A percentile compares a stretch with the other conserved stretches of the same genome.
Evolutionary conservation across 805 yeast species (phyloP).

Genomic region (Yamadazyma phyllophila): DNA sequence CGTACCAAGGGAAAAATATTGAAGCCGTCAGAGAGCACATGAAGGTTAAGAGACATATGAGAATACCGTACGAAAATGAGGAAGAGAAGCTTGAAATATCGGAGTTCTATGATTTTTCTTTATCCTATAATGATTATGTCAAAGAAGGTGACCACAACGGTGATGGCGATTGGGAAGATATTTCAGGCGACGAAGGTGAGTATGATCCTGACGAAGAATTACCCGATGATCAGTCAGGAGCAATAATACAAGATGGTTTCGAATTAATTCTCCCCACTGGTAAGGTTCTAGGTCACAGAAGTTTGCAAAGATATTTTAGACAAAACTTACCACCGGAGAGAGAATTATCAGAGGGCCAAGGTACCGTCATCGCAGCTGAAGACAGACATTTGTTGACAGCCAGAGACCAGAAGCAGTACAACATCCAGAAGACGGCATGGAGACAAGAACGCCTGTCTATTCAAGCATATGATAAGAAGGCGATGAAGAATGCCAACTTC

Average conservation of each 20-base stretch:
- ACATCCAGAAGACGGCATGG: conserved; percentile 58
- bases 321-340: conserved; percentile 45
- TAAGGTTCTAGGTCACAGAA: conserved; percentile 42
- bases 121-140: conserved; percentile 47
- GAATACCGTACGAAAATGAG: conserved; percentile 80
- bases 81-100: conserved; percentile 75
- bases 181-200: conserved; percentile 26
- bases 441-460: conserved; percentile 49
- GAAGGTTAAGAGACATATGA: conserved; percentile 80
- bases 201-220: conserved; percentile 29
- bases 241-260: conserved; percentile 32
- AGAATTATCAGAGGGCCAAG: conserved; percentile 46
- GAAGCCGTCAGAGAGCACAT: conserved; percentile 91
- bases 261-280: conserved; percentile 45
- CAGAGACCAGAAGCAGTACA: conserved; percentile 39
- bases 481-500: conserved; percentile 70
- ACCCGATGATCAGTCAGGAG: conserved; percentile 22
- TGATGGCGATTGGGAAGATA: conserved; percentile 42
- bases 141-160: conserved; percentile 14
- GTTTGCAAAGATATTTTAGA: conserved; percentile 41
- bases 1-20: conserved; percentile 76
- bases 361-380: conserved; percentile 48
- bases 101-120: conserved; percentile 79
- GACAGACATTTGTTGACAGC: conserved; percentile 47
- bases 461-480: conserved; percentile 53